phyloP scores from a whole-genome alignment of 768 basidiomycete species.

The Serendipita sp. region DNA sequence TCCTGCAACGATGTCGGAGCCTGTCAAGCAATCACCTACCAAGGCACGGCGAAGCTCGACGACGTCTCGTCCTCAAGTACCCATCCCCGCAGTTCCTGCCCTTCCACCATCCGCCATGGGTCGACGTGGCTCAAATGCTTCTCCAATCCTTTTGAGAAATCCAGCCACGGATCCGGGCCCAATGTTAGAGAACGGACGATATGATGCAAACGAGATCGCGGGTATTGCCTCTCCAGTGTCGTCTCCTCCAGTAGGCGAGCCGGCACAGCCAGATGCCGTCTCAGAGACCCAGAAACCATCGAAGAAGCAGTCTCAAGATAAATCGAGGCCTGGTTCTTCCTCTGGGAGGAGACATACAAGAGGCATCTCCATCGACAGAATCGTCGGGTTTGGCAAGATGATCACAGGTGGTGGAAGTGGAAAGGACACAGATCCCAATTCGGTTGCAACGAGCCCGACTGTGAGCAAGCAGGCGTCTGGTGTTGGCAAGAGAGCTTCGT shows the following conservation, averaged over 20 bases:
- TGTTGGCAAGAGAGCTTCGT: slow-evolving; percentile 5
- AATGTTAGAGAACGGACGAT: background rate
- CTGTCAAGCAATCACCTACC: background rate
- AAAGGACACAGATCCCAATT: background rate
- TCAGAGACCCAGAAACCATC: background rate
- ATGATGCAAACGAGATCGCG: background rate
- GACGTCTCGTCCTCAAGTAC: background rate
- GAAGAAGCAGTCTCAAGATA: background rate
- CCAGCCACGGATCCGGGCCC: slow-evolving; percentile 8
- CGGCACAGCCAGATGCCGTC: background rate
- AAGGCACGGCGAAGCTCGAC: background rate
- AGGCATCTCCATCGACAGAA: slow-evolving; percentile 63
- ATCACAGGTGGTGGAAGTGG: slow-evolving; percentile 25
- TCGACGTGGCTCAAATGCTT: slow-evolving; percentile 2
- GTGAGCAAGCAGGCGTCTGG: background rate
- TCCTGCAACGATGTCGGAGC: background rate
- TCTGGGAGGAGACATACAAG: slow-evolving; percentile 32
- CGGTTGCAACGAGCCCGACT: background rate
- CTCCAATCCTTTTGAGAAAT: slow-evolving; percentile 7
- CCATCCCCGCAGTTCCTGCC: slow-evolving; percentile 17
- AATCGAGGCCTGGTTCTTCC: background rate
- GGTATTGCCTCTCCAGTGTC: background rate
- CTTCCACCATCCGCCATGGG: slow-evolving; percentile 20
- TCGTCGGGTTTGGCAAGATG: slow-evolving; percentile 54
- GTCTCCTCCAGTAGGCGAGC: background rate